Conservation (phyloP, 2,329 filamentous ascomycete genomes). For the Emmonsiellopsis sp. region DNA sequence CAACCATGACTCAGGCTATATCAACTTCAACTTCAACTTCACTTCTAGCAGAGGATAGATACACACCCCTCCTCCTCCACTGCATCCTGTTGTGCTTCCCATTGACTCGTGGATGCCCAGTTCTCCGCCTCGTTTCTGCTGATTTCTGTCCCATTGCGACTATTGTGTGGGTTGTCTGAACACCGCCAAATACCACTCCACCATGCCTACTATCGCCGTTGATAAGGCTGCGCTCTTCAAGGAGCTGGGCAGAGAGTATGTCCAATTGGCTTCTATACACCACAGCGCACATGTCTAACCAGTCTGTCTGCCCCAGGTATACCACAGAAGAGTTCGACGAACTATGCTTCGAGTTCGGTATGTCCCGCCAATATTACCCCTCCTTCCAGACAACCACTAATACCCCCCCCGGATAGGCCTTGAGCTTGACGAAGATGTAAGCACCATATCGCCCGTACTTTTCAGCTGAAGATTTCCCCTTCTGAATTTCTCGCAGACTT, state of each 20-base stretch:
- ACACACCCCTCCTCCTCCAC: too few relatives aligned
- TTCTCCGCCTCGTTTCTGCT: too few relatives aligned
- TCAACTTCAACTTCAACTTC: too few relatives aligned
- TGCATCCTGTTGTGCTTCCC: too few relatives aligned
- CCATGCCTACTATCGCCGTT: conserved; percentile 92
- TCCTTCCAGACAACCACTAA: conserved; percentile 14
- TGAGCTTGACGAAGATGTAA: conserved; percentile 85
- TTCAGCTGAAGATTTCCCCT: conserved; percentile 15
- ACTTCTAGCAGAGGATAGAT: too few relatives aligned
- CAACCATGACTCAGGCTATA: background rate
- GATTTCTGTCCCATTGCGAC: background rate
- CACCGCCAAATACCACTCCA: conserved; percentile 24
- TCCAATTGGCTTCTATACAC: conserved; percentile 22
- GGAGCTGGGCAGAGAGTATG: conserved; percentile 79
- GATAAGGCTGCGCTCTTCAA: conserved; percentile 95
- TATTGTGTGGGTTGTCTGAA: too few relatives aligned
- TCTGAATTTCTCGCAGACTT: conserved; percentile 44
- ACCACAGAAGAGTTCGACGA: conserved; percentile 94
- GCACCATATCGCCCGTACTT: conserved; percentile 12
- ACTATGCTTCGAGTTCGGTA: conserved; percentile 93
- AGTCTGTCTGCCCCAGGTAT: conserved; percentile 45
- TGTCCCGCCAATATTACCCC: conserved; percentile 1
- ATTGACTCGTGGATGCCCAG: too few relatives aligned
- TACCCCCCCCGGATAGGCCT: conserved; percentile 46
- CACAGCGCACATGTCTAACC: conserved; percentile 7